Conservation (phyloP, 257 asterid genomes). For the Striga asiatica region DNA sequence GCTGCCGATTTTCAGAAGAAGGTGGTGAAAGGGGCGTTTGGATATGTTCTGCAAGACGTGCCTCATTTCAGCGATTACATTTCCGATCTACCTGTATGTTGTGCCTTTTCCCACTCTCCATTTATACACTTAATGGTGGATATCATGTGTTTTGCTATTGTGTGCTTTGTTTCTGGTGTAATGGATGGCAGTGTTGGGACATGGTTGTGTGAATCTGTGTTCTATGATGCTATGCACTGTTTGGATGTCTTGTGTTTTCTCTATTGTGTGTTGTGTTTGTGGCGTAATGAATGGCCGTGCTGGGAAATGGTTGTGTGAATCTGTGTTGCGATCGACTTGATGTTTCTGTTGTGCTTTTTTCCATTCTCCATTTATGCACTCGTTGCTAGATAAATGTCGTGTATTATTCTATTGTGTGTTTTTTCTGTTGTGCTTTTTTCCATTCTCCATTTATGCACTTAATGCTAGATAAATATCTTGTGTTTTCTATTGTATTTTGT, state of each 20-base stretch:
- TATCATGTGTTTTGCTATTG: neutral
- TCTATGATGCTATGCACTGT: neutral
- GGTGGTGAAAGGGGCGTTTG: slow-evolving; percentile 49
- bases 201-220: neutral
- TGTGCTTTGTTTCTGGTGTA: neutral
- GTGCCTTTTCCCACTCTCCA: neutral
- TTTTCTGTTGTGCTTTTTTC: neutral
- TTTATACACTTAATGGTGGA: neutral
- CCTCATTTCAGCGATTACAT: slow-evolving; percentile 85
- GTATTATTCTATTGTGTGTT: neutral
- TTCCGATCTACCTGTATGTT: slow-evolving; percentile 51
- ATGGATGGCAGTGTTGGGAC: neutral
- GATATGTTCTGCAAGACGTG: slow-evolving; percentile 79
- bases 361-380: neutral
- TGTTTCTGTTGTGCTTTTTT: neutral
- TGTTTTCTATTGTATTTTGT: neutral
- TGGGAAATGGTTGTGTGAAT: neutral
- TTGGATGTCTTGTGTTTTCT: too few relatives aligned
- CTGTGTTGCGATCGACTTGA: too few relatives aligned
- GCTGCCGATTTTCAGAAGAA: slow-evolving; percentile 44
- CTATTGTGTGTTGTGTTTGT: neutral
- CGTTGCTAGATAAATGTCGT: neutral
- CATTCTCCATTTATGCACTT: neutral
- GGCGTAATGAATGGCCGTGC: neutral
- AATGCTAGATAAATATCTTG: neutral